A percentile compares a stretch with the other conserved stretches of the same genome.
Evolutionary conservation across 2,329 filamentous ascomycete genomes (phyloP).

Genomic region (Exophiala bonariae): DNA sequence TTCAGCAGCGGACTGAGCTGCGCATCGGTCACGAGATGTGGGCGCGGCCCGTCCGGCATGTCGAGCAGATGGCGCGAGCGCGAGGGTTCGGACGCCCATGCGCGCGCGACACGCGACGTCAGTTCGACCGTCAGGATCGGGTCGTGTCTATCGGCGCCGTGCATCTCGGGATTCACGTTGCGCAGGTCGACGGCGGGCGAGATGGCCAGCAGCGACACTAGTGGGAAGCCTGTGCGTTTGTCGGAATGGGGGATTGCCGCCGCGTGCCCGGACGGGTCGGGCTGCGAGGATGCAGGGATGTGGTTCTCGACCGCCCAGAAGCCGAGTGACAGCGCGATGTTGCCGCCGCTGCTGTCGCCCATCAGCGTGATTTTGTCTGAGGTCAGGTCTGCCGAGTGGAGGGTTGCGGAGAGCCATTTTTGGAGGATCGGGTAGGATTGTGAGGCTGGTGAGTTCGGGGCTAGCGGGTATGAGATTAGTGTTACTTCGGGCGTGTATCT

Average conservation of each 20-base stretch:
- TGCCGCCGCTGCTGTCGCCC: conserved; percentile 59
- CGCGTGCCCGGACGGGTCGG: neutral
- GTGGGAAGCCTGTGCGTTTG: conserved; percentile 1
- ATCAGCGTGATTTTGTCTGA: conserved; percentile 50
- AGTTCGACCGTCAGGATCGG: conserved; percentile 47
- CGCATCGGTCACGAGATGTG: conserved; percentile 35
- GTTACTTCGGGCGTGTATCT: conserved; percentile 41
- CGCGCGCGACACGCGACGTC: conserved; percentile 42
- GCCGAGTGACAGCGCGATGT: conserved; percentile 45
- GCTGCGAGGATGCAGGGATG: neutral
- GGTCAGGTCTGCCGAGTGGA: conserved; percentile 39
- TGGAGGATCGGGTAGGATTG: conserved; percentile 50
- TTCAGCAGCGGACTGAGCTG: conserved; percentile 50
- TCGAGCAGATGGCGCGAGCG: too few relatives aligned
- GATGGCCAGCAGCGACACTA: conserved; percentile 41
- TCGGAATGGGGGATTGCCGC: neutral
- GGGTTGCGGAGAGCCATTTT: conserved; percentile 43
- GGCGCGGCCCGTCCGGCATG: neutral
- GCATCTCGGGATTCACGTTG: conserved; percentile 47
- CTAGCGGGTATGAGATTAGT: conserved; percentile 55
- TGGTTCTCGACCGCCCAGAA: conserved; percentile 21
- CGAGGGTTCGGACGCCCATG: conserved; percentile 34
- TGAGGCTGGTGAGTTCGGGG: conserved; percentile 53
- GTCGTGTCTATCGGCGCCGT: conserved; percentile 41
- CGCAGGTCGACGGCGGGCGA: conserved; percentile 52